Conservation (phyloP, 495 filamentous ascomycete genomes). For the Tuber melanosporum region DNA sequence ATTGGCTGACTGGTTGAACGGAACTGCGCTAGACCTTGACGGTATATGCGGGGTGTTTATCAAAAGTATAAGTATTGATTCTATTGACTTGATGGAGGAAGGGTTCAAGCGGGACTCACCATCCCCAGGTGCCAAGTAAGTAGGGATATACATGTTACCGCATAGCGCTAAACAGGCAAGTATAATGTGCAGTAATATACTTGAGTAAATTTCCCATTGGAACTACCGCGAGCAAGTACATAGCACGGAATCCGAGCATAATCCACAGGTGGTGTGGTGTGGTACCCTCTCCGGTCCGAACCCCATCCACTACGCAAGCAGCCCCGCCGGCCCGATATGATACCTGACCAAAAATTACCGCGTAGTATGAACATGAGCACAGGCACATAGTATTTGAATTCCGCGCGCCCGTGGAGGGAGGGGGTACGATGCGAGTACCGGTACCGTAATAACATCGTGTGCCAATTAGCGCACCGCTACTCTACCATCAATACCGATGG, state of each 20-base stretch:
- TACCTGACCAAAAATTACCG: background rate
- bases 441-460: background rate
- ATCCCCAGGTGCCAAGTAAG: background rate
- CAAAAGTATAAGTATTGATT: conserved; percentile 5
- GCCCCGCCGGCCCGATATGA: background rate
- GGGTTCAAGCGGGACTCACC: background rate
- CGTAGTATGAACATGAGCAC: background rate
- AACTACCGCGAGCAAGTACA: background rate
- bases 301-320: background rate
- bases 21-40: conserved; percentile 29
- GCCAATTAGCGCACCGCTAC: background rate
- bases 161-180: background rate
- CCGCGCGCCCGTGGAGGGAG: background rate
- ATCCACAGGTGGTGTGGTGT: background rate
- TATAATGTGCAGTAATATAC: background rate
- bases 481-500: background rate
- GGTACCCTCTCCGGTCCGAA: background rate
- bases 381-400: background rate
- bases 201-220: background rate
- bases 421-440: background rate
- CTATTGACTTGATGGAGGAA: background rate
- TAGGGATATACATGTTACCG: background rate
- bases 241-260: background rate
- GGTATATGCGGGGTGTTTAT: conserved; percentile 30
- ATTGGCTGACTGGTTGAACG: background rate